These are phyloP conservation scores for Daldinia sp. DNA, from an alignment of 2,329 filamentous ascomycete species.

Conservation along the genomic window DNA sequence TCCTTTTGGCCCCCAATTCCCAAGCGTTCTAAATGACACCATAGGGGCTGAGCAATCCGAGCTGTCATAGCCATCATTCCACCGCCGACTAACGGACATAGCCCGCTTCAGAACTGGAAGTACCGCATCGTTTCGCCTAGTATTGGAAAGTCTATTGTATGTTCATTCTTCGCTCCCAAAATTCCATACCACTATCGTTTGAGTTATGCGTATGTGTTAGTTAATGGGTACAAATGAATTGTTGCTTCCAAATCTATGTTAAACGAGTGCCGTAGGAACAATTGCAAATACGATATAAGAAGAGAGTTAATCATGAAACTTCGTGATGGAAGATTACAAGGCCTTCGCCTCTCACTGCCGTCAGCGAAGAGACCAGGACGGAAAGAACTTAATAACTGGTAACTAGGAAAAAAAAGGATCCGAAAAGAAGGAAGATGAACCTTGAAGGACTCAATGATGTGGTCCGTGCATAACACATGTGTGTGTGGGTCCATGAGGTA, in stretches of 20 bases:
- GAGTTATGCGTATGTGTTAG: neutral
- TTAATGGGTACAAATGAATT: neutral
- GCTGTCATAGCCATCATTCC: constrained; percentile 25
- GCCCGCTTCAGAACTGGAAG: constrained; percentile 8
- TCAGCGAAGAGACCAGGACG: neutral
- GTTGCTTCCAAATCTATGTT: neutral
- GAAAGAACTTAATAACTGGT: neutral
- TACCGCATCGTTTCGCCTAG: neutral
- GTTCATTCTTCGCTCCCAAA: neutral
- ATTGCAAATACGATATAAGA: neutral
- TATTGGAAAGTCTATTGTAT: neutral
- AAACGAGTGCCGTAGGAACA: neutral
- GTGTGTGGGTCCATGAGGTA: constrained; percentile 10
- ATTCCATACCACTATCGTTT: neutral
- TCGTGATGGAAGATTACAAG: neutral
- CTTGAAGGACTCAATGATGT: too few species aligned
- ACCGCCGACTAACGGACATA: constrained; percentile 16
- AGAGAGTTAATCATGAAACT: neutral
- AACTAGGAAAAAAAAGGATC: constrained; percentile 4
- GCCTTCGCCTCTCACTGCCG: neutral
- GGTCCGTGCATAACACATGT: constrained; percentile 7
- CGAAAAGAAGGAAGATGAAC: constrained; percentile 6
- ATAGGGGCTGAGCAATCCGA: constrained; percentile 33
- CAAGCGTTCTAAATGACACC: neutral
- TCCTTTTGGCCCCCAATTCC: constrained; percentile 1